phyloP scores from a whole-genome alignment of 176 grass and related monocot species.

The Ensete ventricosum region DNA sequence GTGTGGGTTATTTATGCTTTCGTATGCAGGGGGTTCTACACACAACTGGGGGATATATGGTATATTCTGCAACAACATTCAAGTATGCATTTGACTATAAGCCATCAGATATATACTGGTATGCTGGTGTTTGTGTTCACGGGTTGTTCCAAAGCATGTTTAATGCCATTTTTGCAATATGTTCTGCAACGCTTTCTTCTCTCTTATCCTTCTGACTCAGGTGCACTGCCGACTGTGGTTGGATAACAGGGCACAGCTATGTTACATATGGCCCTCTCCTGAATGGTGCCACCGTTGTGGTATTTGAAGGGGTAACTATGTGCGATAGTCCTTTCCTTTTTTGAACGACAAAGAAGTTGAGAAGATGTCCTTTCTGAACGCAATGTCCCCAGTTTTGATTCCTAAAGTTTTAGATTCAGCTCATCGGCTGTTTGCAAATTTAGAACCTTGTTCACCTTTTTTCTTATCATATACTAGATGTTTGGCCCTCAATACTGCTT shows the following conservation, averaged over 20 bases:
- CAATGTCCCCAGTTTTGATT: not conserved
- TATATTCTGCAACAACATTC: constrained; percentile 88
- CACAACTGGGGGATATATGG: constrained; percentile 97
- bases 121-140: constrained; percentile 5
- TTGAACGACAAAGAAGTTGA: not conserved
- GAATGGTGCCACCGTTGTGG: constrained; percentile 80
- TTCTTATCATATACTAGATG: not conserved
- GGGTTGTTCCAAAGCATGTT: not conserved
- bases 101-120: constrained; percentile 91
- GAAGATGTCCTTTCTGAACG: not conserved
- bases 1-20: constrained; percentile 11
- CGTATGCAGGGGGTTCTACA: constrained; percentile 76
- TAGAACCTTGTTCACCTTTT: not conserved
- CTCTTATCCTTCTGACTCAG: constrained; percentile 39
- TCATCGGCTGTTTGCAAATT: not conserved
- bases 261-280: constrained; percentile 91
- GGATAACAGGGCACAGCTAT: constrained; percentile 99
- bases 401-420: not conserved
- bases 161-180: constrained; percentile 4
- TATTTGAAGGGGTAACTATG: constrained; percentile 86
- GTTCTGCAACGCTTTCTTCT: constrained; percentile 7
- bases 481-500: not conserved
- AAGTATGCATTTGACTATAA: constrained; percentile 99
- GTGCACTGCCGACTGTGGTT: constrained; percentile 99
- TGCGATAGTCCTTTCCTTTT: not conserved